Conservation (phyloP, 1,139 yeast species). For the Protomyces pachydermus region DNA sequence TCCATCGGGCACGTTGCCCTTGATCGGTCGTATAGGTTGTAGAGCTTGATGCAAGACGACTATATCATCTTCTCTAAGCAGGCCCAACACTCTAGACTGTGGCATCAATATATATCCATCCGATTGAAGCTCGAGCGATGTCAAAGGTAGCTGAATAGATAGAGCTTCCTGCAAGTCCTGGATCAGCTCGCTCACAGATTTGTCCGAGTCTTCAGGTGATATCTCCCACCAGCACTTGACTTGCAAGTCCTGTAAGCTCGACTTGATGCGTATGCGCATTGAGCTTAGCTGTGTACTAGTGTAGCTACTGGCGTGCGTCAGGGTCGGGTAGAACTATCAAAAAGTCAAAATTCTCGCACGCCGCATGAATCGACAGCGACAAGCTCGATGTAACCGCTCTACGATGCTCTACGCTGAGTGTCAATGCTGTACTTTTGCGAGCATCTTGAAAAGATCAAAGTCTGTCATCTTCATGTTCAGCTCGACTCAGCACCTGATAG, state of each 20-base stretch:
- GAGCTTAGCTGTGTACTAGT: not conserved
- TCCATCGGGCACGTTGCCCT: too few species aligned
- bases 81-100: conserved; percentile 13
- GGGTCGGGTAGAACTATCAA: too few species aligned
- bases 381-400: not conserved
- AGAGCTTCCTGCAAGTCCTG: conserved; percentile 7
- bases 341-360: not conserved
- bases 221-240: conserved; percentile 18
- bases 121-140: conserved; percentile 5
- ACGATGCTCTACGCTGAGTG: not conserved
- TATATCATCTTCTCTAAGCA: conserved; percentile 9
- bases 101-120: conserved; percentile 6
- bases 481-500: not conserved
- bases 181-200: conserved; percentile 1
- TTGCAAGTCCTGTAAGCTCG: not conserved
- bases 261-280: conserved; percentile 12
- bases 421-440: conserved; percentile 21
- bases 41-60: not conserved
- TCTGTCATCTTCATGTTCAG: not conserved
- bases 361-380: not conserved
- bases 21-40: too few species aligned
- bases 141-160: not conserved
- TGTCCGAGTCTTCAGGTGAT: not conserved
- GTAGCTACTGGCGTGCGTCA: too few species aligned
- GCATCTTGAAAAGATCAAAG: conserved; percentile 10